Evolutionary conservation across 2,329 filamentous ascomycete genomes (phyloP).

Genomic region (Scytalidium lignicola): DNA sequence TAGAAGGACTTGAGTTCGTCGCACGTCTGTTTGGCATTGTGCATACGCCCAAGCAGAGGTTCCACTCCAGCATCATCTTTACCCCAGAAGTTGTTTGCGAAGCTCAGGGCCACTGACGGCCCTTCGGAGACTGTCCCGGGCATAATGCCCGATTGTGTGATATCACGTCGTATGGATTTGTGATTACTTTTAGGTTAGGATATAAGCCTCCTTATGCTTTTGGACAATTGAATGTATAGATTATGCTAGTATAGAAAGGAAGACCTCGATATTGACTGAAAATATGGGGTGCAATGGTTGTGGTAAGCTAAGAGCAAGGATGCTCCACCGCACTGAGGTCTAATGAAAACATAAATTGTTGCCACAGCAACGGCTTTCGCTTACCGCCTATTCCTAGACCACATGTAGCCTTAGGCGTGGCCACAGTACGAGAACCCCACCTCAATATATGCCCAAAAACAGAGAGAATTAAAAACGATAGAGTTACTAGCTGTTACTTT

Average conservation of each 20-base stretch:
- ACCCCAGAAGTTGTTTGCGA: conserved; percentile 99
- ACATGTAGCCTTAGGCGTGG: background rate
- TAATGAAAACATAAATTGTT: background rate
- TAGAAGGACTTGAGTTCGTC: conserved; percentile 95
- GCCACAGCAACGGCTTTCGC: background rate
- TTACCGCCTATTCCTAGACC: background rate
- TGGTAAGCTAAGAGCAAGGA: background rate
- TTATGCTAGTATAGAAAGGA: background rate
- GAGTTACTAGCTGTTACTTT: too few relatives aligned
- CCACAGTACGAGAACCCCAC: background rate
- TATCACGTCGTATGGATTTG: background rate
- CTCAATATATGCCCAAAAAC: background rate
- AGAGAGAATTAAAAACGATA: too few relatives aligned
- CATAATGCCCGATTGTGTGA: conserved; percentile 16
- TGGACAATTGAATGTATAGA: background rate
- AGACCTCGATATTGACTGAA: conserved; percentile 4
- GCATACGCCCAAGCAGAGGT: conserved; percentile 91
- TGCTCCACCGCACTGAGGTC: background rate
- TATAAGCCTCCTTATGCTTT: background rate
- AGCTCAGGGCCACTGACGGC: conserved; percentile 32
- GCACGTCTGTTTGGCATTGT: conserved; percentile 86
- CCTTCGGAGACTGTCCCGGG: conserved; percentile 27
- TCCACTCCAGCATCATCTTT: conserved; percentile 95
- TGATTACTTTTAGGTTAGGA: background rate
- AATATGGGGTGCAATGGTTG: conserved; percentile 7